Evolutionary conservation across 805 yeast genomes (phyloP).

Genomic region (Lachancea nothofagi): DNA sequence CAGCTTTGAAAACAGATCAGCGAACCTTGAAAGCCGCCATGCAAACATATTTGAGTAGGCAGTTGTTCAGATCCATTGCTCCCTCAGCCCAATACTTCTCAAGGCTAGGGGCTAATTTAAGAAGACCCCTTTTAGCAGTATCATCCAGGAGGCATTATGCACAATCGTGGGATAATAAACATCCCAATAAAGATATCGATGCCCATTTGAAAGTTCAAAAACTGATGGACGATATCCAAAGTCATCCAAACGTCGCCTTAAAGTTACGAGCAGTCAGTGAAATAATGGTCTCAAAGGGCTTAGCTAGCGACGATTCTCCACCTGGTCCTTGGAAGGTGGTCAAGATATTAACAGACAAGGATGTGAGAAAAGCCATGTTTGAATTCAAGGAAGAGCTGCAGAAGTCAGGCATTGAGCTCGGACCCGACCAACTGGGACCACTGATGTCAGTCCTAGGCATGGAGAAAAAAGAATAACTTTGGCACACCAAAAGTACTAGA

Average conservation of each 20-base stretch:
- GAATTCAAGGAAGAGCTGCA: constrained; percentile 24
- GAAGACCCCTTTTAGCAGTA: constrained; percentile 12
- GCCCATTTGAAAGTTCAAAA: constrained; percentile 26
- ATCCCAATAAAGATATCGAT: constrained; percentile 20
- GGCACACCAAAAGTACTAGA: neutral
- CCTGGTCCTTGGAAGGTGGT: constrained; percentile 24
- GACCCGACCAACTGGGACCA: constrained; percentile 27
- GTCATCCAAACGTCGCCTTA: constrained; percentile 19
- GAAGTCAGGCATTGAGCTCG: constrained; percentile 25
- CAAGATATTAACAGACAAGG: constrained; percentile 26
- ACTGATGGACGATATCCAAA: constrained; percentile 22
- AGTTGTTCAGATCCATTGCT: too few relatives aligned
- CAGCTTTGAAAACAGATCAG: too few relatives aligned
- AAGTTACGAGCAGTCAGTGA: constrained; percentile 20
- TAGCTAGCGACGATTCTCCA: constrained; percentile 15
- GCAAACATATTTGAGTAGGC: too few relatives aligned
- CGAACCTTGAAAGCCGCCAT: too few relatives aligned
- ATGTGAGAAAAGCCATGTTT: constrained; percentile 23
- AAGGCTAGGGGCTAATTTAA: too few relatives aligned
- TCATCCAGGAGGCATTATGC: constrained; percentile 17
- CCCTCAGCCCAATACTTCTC: too few relatives aligned
- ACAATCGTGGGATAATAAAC: constrained; percentile 26
- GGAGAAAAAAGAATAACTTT: constrained; percentile 13
- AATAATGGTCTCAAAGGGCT: constrained; percentile 20
- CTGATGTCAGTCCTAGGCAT: constrained; percentile 27